phyloP scores from a whole-genome alignment of 192 early-diverging fungal genomes.

The Neocallimastix lanati region DNA sequence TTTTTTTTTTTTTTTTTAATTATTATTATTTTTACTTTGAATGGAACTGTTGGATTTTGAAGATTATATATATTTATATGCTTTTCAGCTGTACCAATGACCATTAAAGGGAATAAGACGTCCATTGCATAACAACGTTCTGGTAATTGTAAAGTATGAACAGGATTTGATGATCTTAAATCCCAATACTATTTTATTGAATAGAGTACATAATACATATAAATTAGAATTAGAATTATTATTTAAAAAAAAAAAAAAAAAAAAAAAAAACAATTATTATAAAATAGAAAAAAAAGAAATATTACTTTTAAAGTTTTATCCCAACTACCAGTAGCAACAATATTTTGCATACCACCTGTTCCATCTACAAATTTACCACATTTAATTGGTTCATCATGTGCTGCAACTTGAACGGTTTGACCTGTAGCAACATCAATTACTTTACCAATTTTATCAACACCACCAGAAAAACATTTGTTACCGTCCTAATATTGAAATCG shows the following conservation, averaged over 20 bases:
- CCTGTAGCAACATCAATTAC: conserved; percentile 69
- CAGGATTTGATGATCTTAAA: conserved; percentile 53
- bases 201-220: too few relatives aligned
- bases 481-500: conserved; percentile 59
- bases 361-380: conserved; percentile 59
- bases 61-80: conserved; percentile 65
- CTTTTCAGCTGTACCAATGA: conserved; percentile 83
- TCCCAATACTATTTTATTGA: conserved; percentile 99
- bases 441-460: conserved; percentile 72
- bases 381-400: conserved; percentile 74
- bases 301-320: conserved; percentile 69
- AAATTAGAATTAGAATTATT: too few relatives aligned
- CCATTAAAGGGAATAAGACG: conserved; percentile 52
- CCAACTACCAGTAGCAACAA: conserved; percentile 82
- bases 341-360: conserved; percentile 21
- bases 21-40: conserved; percentile 45
- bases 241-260: too few relatives aligned
- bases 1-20: too few relatives aligned
- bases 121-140: conserved; percentile 90
- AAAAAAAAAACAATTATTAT: too few relatives aligned
- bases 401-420: conserved; percentile 64
- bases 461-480: conserved; percentile 69
- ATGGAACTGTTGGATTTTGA: conserved; percentile 50
- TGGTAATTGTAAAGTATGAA: conserved; percentile 50
- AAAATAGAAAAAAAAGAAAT: too few relatives aligned